Evolutionary conservation across 2,329 filamentous ascomycete species (phyloP).

Genomic region (Stagonosporopsis vannaccii): DNA sequence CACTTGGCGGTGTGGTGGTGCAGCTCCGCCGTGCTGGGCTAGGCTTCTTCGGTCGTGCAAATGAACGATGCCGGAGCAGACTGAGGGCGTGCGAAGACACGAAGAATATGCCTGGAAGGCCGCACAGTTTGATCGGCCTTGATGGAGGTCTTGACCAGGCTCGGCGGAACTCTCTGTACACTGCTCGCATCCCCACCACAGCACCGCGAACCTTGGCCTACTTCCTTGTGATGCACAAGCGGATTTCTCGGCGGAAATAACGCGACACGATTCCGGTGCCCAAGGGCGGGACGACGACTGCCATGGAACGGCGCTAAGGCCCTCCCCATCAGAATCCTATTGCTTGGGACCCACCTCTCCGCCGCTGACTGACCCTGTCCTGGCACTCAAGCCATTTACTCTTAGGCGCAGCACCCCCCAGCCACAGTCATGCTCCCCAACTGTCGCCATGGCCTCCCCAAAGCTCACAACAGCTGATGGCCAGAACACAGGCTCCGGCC

Average conservation of each 20-base stretch:
- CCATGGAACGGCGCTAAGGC: slow-evolving; percentile 40
- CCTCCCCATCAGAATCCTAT: slow-evolving; percentile 39
- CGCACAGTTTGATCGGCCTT: background rate
- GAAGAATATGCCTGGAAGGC: slow-evolving; percentile 5
- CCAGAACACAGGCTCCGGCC: slow-evolving; percentile 38
- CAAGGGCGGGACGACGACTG: slow-evolving; percentile 31
- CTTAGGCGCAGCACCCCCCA: slow-evolving; percentile 43
- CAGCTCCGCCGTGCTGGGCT: slow-evolving; percentile 31
- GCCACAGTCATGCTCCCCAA: slow-evolving; percentile 40
- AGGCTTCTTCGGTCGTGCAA: slow-evolving; percentile 18
- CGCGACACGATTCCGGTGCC: slow-evolving; percentile 33
- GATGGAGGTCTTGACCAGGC: background rate
- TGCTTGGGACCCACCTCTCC: slow-evolving; percentile 40
- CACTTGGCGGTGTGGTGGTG: slow-evolving; percentile 41
- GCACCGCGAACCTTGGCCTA: slow-evolving; percentile 16
- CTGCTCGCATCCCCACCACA: slow-evolving; percentile 3
- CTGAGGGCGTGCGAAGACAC: slow-evolving; percentile 14
- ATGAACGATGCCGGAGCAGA: slow-evolving; percentile 24
- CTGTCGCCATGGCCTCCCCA: slow-evolving; percentile 48
- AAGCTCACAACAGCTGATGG: slow-evolving; percentile 42
- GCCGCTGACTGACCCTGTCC: slow-evolving; percentile 36
- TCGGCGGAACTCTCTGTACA: slow-evolving; percentile 2
- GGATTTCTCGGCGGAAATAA: slow-evolving; percentile 40
- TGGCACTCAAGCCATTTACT: slow-evolving; percentile 38
- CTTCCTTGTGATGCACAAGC: slow-evolving; percentile 27